A percentile compares a stretch with the other conserved stretches of the same genome.
phyloP scores from a whole-genome alignment of 495 filamentous ascomycete genomes.

The Aspergillus homomorphus region DNA sequence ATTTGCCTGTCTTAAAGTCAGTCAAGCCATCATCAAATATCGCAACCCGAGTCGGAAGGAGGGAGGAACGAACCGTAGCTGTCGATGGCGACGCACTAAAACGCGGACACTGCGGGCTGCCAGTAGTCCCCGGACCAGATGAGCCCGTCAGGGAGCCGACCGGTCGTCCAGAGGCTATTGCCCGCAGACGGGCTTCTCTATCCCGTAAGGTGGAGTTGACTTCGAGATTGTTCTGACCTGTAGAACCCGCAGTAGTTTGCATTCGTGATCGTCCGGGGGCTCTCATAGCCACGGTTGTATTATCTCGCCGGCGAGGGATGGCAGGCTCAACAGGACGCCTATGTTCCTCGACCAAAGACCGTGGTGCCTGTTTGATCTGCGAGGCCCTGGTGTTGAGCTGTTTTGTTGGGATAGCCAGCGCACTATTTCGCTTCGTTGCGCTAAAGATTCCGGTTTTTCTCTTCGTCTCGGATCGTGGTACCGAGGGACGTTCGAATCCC shows the following conservation, averaged over 20 bases:
- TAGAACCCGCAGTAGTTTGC: neutral
- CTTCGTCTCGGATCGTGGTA: slow-evolving; percentile 20
- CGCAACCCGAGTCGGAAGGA: neutral
- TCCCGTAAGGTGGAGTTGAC: slow-evolving; percentile 25
- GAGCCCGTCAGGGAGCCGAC: slow-evolving; percentile 9
- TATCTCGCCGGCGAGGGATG: slow-evolving; percentile 7
- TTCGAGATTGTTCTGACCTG: slow-evolving; percentile 7
- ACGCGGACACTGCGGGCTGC: neutral
- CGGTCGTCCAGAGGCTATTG: slow-evolving; percentile 26
- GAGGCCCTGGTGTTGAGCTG: slow-evolving; percentile 36
- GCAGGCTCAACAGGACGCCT: slow-evolving; percentile 27
- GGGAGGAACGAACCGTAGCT: slow-evolving; percentile 3
- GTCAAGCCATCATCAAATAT: neutral
- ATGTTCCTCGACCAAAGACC: slow-evolving; percentile 43
- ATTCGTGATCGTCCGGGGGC: slow-evolving; percentile 23
- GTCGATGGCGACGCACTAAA: slow-evolving; percentile 2
- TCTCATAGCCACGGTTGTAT: slow-evolving; percentile 11
- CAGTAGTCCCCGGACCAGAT: neutral
- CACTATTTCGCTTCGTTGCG: slow-evolving; percentile 33
- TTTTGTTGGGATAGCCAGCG: slow-evolving; percentile 39
- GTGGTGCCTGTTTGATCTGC: slow-evolving; percentile 39
- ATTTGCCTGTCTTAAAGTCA: neutral
- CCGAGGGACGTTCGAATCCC: slow-evolving; percentile 18
- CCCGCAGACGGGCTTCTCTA: slow-evolving; percentile 30
- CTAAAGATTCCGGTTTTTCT: slow-evolving; percentile 41